A percentile compares a stretch with the other conserved stretches of the same genome.
phyloP scores from a whole-genome alignment of 2,329 filamentous ascomycete species.

The Fusarium anguioides region DNA sequence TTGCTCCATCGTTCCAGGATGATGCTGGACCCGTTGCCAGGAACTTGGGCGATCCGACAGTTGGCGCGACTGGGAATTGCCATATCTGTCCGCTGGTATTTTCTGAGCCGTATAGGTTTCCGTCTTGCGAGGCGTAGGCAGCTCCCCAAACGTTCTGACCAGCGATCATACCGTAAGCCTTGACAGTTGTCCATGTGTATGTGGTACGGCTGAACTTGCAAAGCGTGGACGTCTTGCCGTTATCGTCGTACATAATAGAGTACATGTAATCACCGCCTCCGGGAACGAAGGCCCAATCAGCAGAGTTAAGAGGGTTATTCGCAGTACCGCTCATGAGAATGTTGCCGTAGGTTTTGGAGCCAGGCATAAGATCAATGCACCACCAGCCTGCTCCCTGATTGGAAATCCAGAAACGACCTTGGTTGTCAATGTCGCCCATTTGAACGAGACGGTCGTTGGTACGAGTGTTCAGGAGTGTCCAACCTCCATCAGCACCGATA shows the following conservation, averaged over 20 bases:
- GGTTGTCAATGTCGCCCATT: conserved; percentile 42
- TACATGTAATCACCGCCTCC: conserved; percentile 44
- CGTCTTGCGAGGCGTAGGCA: conserved; percentile 34
- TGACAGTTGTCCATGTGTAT: conserved; percentile 30
- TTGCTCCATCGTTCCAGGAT: conserved; percentile 35
- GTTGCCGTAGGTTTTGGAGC: conserved; percentile 35
- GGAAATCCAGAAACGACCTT: conserved; percentile 40
- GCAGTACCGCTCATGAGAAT: conserved; percentile 33
- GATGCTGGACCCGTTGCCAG: conserved; percentile 23
- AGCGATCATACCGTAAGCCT: conserved; percentile 13
- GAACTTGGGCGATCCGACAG: conserved; percentile 20
- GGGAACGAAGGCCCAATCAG: conserved; percentile 43
- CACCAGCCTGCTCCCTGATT: conserved; percentile 40
- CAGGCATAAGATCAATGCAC: conserved; percentile 37
- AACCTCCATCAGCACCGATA: conserved; percentile 37
- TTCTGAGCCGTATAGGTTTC: conserved; percentile 38
- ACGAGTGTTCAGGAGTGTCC: conserved; percentile 25
- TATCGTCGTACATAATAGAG: conserved; percentile 12
- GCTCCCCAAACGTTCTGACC: conserved; percentile 38
- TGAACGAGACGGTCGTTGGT: conserved; percentile 25
- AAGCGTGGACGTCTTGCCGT: conserved; percentile 14
- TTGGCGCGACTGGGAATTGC: conserved; percentile 36
- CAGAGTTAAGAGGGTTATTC: conserved; percentile 6
- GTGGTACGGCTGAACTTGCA: conserved; percentile 38
- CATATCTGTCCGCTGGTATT: conserved; percentile 34